phyloP scores from a whole-genome alignment of 2,329 filamentous ascomycete species.

The Cercospora sesami region DNA sequence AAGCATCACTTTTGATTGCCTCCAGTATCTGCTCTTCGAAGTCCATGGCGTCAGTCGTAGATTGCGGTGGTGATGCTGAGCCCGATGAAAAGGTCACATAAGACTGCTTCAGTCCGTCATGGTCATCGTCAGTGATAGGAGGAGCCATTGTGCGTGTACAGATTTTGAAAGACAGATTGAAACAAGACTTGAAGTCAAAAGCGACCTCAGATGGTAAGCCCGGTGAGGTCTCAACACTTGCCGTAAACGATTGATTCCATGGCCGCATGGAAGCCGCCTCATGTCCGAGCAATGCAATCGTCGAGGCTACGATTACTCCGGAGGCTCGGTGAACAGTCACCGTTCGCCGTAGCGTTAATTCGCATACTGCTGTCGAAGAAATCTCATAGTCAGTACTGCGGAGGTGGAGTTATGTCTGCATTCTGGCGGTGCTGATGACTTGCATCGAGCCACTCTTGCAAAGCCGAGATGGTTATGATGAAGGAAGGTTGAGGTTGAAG shows the following conservation, averaged over 20 bases:
- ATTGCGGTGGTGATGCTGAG: constrained; percentile 3
- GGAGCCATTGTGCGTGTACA: background rate
- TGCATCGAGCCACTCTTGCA: background rate
- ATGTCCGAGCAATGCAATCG: background rate
- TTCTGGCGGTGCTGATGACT: background rate
- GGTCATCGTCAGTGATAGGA: background rate
- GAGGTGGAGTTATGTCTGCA: background rate
- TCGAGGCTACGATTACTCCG: background rate
- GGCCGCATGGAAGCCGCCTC: background rate
- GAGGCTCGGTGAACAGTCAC: background rate
- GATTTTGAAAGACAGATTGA: background rate
- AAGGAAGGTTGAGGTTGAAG: background rate
- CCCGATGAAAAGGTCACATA: background rate
- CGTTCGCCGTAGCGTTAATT: background rate
- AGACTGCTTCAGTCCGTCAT: background rate
- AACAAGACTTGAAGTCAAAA: background rate
- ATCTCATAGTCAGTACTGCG: too few species aligned
- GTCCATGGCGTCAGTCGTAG: background rate
- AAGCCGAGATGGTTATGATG: background rate
- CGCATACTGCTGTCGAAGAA: background rate
- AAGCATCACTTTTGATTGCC: constrained; percentile 12
- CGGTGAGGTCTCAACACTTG: background rate
- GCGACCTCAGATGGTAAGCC: background rate
- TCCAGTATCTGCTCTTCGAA: constrained; percentile 13
- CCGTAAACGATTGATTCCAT: background rate